These are phyloP conservation scores for Nemania serpens DNA, from an alignment of 2,329 filamentous ascomycete genomes.

Conservation along the genomic window DNA sequence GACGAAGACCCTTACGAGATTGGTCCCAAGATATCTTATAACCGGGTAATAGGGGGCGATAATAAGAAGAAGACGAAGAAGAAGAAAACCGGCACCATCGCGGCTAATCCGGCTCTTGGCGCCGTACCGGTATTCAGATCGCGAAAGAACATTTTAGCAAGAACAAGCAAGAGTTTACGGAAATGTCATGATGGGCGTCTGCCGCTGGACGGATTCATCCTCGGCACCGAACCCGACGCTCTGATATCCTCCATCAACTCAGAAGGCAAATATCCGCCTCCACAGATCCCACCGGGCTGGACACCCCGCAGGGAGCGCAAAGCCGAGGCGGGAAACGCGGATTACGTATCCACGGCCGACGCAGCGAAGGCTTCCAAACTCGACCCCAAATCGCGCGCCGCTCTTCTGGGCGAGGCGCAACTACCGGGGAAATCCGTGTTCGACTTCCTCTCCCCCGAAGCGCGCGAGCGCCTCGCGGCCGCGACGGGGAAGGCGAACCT, in stretches of 20 bases:
- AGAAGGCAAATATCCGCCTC: conserved; percentile 62
- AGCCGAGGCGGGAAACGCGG: conserved; percentile 29
- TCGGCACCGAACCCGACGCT: conserved; percentile 60
- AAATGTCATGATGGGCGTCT: conserved; percentile 84
- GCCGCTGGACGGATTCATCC: conserved; percentile 78
- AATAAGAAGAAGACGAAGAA: conserved; percentile 83
- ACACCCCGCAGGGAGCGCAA: conserved; percentile 60
- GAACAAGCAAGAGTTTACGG: conserved; percentile 54
- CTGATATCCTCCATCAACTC: conserved; percentile 50
- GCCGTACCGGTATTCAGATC: conserved; percentile 77
- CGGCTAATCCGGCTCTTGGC: conserved; percentile 66
- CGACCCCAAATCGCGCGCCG: conserved; percentile 76
- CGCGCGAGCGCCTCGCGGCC: conserved; percentile 75
- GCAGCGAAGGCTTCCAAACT: conserved; percentile 77
- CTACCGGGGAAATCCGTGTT: conserved; percentile 94
- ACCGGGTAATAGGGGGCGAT: conserved; percentile 76
- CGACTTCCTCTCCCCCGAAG: conserved; percentile 81
- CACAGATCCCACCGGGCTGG: conserved; percentile 75
- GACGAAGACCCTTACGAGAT: conserved; percentile 95
- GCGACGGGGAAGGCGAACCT: conserved; percentile 78
- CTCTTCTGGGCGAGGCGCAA: conserved; percentile 77
- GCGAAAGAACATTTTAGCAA: conserved; percentile 58
- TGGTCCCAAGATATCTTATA: conserved; percentile 88
- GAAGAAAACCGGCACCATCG: conserved; percentile 57
- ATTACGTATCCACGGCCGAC: conserved; percentile 53